Base-by-base conservation (phyloP, 2,329 filamentous ascomycete species). In the Westerdykella aurantiaca region DNA sequence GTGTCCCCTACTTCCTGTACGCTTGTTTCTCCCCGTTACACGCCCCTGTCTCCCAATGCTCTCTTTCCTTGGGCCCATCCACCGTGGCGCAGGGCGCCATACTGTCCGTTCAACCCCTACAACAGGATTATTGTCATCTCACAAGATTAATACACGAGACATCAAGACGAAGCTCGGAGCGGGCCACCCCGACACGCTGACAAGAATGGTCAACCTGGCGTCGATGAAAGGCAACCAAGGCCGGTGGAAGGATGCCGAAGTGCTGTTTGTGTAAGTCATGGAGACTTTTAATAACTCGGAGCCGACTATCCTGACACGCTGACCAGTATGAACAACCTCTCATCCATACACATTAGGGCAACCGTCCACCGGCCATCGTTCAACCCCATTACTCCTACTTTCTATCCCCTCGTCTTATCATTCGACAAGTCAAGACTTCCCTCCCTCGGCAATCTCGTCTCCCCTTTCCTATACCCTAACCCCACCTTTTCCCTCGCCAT, bases 401-500 rank as follows among this genome's bases (percentile, higher is more conserved):
- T 7, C 4, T 29, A 29, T 29, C 25, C 25, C 25, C 25, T 29
- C 25, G 7, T 29, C 25, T 29, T 29, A 29, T 29, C 25, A 31
- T 29, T 4, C 25, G 25, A 29, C 25, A 53, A 38, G 40, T 53
- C 46, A 37, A 55, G 31, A n/a, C 46, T 37, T 38, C 44, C 37
- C 5, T 45, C 38, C 43, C 72, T 61, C 12, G 81, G 80, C 57
- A 89, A 65, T 25, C 74, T 76, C 47, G 80, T 81, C 68, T 88
- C 83, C 0, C 69, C 72, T 21, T 77, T 69, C 16, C 58, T 47
- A 58, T 85, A 86, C 1, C 78, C 75, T 47, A 77, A 66, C 0
- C 77, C 77, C 0, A 83, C 82, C 55, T 80, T 78, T 46, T 82
- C 76, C 37, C 83, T 76, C 3, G 84, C 85, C 75, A 88, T 72